Conservation (phyloP, 768 basidiomycete species). For the Cystobasidium tubakii region DNA sequence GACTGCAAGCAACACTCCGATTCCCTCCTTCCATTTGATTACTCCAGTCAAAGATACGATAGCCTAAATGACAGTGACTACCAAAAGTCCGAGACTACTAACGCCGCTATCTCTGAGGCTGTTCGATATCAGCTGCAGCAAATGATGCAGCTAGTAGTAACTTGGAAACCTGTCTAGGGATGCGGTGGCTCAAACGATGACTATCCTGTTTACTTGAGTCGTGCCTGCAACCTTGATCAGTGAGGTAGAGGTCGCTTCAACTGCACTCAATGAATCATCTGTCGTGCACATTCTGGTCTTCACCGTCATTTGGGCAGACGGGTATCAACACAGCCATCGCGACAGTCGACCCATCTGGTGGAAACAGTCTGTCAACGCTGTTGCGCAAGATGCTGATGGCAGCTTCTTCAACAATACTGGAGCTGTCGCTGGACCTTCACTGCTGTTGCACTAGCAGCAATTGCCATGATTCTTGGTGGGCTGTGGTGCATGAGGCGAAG, state of each 20-base stretch:
- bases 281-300: conserved; percentile 14
- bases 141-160: background rate
- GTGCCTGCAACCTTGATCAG: background rate
- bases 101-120: background rate
- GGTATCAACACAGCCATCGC: background rate
- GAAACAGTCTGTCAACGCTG: conserved; percentile 31
- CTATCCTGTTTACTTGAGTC: background rate
- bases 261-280: background rate
- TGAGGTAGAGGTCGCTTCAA: background rate
- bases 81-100: background rate
- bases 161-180: background rate
- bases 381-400: background rate
- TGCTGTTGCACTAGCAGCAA: conserved; percentile 64
- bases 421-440: conserved; percentile 68
- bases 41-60: background rate
- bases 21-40: background rate
- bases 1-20: background rate
- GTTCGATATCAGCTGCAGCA: conserved; percentile 1
- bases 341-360: conserved; percentile 11
- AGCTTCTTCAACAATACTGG: conserved; percentile 73
- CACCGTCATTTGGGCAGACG: conserved; percentile 6
- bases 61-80: background rate
- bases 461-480: conserved; percentile 54
- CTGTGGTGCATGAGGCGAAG: conserved; percentile 51
- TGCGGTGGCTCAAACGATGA: background rate